Conservation (phyloP, 305 asterid genomes). For the Fraxinus greggii region DNA sequence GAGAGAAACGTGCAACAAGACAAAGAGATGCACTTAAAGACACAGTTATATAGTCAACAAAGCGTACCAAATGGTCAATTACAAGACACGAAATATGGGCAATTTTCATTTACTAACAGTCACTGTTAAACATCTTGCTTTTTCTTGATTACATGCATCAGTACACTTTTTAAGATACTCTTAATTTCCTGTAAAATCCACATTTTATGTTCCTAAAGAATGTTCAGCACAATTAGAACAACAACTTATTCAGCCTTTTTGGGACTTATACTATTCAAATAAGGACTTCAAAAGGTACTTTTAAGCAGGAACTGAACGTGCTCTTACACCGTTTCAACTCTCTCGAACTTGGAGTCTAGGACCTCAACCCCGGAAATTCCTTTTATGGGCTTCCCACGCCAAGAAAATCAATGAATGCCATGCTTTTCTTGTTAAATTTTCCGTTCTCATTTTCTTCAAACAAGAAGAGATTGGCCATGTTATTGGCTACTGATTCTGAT, state of each 20-base stretch:
- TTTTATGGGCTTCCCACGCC: conserved; percentile 37
- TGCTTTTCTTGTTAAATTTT: conserved; percentile 5
- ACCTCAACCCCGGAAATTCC: not conserved
- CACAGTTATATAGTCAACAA: not conserved
- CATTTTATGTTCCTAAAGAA: not conserved
- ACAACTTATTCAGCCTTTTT: not conserved
- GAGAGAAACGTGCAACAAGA: not conserved
- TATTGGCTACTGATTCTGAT: conserved; percentile 32
- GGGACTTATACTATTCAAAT: not conserved
- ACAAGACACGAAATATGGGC: not conserved
- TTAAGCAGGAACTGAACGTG: not conserved
- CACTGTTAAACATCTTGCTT: not conserved
- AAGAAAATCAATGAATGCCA: conserved; percentile 41
- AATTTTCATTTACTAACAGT: not conserved
- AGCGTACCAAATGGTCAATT: not conserved
- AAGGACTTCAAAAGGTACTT: not conserved
- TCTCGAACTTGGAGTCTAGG: not conserved
- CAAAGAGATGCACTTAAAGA: not conserved
- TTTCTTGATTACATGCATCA: not conserved
- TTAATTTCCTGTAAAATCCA: not conserved
- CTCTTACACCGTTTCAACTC: not conserved
- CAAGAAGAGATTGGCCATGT: conserved; percentile 14
- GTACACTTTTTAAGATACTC: not conserved
- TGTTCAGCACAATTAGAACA: not conserved
- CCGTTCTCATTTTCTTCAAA: conserved; percentile 15